Conservation (phyloP, 306 rosid genomes). For the Malus fusca region DNA sequence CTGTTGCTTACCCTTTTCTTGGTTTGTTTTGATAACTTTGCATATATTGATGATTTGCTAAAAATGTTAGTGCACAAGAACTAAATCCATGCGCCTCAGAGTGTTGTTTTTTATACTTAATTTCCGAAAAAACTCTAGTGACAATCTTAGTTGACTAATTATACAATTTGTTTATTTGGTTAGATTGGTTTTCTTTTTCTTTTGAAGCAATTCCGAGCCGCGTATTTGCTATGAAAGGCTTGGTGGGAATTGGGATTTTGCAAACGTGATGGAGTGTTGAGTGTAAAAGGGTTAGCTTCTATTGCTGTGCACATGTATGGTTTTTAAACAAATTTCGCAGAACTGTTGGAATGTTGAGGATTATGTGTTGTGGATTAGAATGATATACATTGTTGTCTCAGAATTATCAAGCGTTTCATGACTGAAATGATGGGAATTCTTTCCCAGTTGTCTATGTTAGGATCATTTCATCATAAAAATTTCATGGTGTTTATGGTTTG, state of each 20-base stretch:
- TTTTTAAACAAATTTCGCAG: not conserved
- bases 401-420: not conserved
- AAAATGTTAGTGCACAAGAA: not conserved
- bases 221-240: not conserved
- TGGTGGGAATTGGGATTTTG: not conserved
- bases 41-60: not conserved
- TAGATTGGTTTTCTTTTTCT: not conserved
- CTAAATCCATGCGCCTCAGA: not conserved
- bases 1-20: conserved; percentile 10
- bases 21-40: conserved; percentile 4
- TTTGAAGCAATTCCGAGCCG: not conserved
- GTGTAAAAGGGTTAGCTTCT: not conserved
- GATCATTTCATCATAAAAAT: not conserved
- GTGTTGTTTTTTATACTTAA: not conserved
- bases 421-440: not conserved
- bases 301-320: not conserved
- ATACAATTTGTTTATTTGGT: not conserved
- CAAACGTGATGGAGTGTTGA: not conserved
- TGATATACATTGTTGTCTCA: not conserved
- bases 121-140: not conserved
- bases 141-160: not conserved
- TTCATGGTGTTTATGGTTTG: not conserved
- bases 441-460: not conserved
- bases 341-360: not conserved
- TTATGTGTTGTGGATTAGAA: not conserved